Evolutionary conservation across 2,329 filamentous ascomycete genomes (phyloP).

Genomic region (Colletotrichum orbiculare): DNA sequence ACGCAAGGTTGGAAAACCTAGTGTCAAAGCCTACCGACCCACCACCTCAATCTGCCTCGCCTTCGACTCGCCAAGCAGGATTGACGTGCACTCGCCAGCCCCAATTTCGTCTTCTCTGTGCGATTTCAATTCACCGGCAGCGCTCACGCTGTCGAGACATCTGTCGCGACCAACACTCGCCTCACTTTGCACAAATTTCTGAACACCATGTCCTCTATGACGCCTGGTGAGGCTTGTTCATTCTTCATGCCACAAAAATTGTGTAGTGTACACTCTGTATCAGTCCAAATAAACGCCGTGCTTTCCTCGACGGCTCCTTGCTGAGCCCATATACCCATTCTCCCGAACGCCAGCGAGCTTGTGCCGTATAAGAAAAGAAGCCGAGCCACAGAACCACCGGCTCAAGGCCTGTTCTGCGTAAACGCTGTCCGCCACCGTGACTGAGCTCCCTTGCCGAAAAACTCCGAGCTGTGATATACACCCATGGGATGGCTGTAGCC

Average conservation of each 20-base stretch:
- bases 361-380: slow-evolving; percentile 14
- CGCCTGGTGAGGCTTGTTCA: background rate
- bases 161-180: too few species aligned
- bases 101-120: slow-evolving; percentile 10
- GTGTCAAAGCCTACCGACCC: slow-evolving; percentile 11
- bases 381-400: slow-evolving; percentile 6
- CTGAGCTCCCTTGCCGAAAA: slow-evolving; percentile 11
- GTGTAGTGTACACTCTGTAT: slow-evolving; percentile 30
- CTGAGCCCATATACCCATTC: slow-evolving; percentile 24
- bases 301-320: slow-evolving; percentile 27
- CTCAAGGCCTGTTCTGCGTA: slow-evolving; percentile 4
- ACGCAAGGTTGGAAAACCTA: background rate
- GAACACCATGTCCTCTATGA: background rate
- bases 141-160: too few species aligned
- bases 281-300: slow-evolving; percentile 29
- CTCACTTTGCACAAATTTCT: slow-evolving; percentile 10
- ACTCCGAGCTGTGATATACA: slow-evolving; percentile 35
- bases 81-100: background rate
- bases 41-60: slow-evolving; percentile 17
- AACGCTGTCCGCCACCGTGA: slow-evolving; percentile 9
- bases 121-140: background rate
- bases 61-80: background rate
- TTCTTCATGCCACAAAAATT: slow-evolving; percentile 17
- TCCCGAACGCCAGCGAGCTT: slow-evolving; percentile 31
- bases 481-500: background rate